Evolutionary conservation across 257 asterid genomes (phyloP).

Genomic region (Buddleja alternifolia): DNA sequence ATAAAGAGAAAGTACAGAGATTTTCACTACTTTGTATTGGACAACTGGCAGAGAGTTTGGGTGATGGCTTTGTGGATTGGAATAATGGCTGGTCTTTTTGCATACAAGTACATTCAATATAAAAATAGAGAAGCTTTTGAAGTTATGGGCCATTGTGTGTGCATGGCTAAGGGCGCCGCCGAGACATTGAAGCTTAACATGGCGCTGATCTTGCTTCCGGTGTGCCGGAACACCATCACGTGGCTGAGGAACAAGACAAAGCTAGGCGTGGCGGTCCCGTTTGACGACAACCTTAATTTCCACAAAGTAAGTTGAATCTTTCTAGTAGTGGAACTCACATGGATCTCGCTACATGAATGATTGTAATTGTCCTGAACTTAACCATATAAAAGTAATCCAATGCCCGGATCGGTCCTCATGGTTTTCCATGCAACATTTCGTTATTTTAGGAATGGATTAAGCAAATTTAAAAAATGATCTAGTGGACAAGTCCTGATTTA

Average conservation of each 20-base stretch:
- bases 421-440: too few species aligned
- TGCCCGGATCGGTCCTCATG: too few species aligned
- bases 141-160: slow-evolving; percentile 86
- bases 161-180: slow-evolving; percentile 96
- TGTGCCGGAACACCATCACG: slow-evolving; percentile 88
- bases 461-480: too few species aligned
- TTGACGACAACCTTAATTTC: slow-evolving; percentile 91
- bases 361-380: too few species aligned
- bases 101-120: slow-evolving; percentile 78
- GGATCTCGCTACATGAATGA: too few species aligned
- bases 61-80: slow-evolving; percentile 86
- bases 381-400: too few species aligned
- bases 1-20: slow-evolving; percentile 55
- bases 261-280: slow-evolving; percentile 77
- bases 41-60: slow-evolving; percentile 97
- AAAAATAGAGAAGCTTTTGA: slow-evolving; percentile 49
- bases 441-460: too few species aligned
- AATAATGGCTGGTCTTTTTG: slow-evolving; percentile 78
- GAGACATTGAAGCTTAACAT: slow-evolving; percentile 93
- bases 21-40: slow-evolving; percentile 61
- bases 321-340: not conserved
- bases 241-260: slow-evolving; percentile 93
- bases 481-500: too few species aligned
- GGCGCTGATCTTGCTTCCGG: slow-evolving; percentile 85
- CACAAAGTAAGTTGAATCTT: slow-evolving; percentile 60